Percentiles rank a stretch among this genome's conserved stretches.
Conservation (phyloP, 345 rosid genomes). For the Firmiana major region DNA sequence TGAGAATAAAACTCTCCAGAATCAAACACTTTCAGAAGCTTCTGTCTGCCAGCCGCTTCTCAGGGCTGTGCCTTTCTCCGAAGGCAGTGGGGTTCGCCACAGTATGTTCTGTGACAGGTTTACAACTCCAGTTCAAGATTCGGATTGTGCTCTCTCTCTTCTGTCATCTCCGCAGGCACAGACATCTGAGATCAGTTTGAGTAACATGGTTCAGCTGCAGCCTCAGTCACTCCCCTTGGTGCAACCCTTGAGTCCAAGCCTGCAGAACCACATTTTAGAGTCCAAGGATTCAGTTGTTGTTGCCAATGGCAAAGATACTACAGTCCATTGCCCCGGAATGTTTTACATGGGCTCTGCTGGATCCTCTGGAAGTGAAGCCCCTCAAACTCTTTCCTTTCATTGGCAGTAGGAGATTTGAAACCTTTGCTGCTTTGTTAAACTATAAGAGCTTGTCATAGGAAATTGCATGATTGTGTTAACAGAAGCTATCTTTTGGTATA, state of each 20-base stretch:
- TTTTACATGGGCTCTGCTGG: constrained; percentile 32
- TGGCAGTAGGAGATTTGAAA: constrained; percentile 39
- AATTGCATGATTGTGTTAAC: too few species aligned
- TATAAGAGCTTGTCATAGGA: too few species aligned
- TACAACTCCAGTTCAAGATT: constrained; percentile 23
- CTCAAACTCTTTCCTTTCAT: constrained; percentile 47
- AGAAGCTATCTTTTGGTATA: too few species aligned
- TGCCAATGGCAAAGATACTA: constrained; percentile 26
- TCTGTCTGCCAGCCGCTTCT: constrained; percentile 27
- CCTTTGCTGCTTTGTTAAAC: background rate
- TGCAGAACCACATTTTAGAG: constrained; percentile 25
- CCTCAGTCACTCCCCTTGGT: constrained; percentile 23
- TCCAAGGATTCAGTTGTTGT: constrained; percentile 24
- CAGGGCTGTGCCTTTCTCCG: constrained; percentile 14
- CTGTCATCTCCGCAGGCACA: constrained; percentile 57
- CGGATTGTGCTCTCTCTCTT: constrained; percentile 78
- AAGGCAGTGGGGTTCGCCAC: constrained; percentile 26
- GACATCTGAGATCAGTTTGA: constrained; percentile 15
- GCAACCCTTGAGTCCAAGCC: constrained; percentile 34
- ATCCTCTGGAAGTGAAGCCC: constrained; percentile 38
- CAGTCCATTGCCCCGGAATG: constrained; percentile 26
- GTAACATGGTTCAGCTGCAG: constrained; percentile 28
- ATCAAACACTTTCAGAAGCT: constrained; percentile 18
- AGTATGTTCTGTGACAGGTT: constrained; percentile 29
- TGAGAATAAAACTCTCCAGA: constrained; percentile 17